Base-by-base conservation (phyloP, 2,329 filamentous ascomycete species). In the Orbilia ellipsospora region DNA sequence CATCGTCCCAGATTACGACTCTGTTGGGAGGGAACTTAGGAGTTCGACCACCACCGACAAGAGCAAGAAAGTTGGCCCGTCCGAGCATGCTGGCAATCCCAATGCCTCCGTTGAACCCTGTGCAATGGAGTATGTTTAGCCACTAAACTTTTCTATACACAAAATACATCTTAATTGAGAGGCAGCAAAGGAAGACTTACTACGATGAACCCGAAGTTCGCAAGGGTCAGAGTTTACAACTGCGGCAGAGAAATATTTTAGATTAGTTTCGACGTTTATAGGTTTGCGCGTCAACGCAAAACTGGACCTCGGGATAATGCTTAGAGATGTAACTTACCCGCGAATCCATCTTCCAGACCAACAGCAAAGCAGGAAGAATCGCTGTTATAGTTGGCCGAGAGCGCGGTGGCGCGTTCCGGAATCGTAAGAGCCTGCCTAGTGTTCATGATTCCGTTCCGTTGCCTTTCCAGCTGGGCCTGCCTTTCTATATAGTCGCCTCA, bases 1-100 rank as follows among this genome's bases (percentile, higher is more conserved):
- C 86, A 80, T 96, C 93, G 82, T 99, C 94, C 94, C 94, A 98
- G 79, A 98, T 92, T 78, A 96, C 89, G 57, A 94, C 87, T 85
- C 96, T 96, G 83, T 94, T 96, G 81, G 91, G 90, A 13, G 93
- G 90, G 80, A 93, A 95, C 80, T 94, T 94, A 63, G 94, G 93
- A 73, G 90, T 89, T 79, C 88, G 91, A 57, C 95, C 93, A 79
- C 94, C 94, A 77, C 94, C 94, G 66, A 97, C 93, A 8, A 98
- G 87, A 28, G 92, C 94, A 42, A 97, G 86, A 82, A 94, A 96
- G 83, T 94, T 94, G 63, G 92, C 90, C 78, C 89, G 91, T 52
- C 91, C 92, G 81, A 97, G 89, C 92, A 97, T 95, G 82, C 93
- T 90, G 26, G 90, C 92, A 48, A 92, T 86, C 48, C 91, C 92